Conservation (phyloP, 768 basidiomycete genomes). For the Lentinula sp. region DNA sequence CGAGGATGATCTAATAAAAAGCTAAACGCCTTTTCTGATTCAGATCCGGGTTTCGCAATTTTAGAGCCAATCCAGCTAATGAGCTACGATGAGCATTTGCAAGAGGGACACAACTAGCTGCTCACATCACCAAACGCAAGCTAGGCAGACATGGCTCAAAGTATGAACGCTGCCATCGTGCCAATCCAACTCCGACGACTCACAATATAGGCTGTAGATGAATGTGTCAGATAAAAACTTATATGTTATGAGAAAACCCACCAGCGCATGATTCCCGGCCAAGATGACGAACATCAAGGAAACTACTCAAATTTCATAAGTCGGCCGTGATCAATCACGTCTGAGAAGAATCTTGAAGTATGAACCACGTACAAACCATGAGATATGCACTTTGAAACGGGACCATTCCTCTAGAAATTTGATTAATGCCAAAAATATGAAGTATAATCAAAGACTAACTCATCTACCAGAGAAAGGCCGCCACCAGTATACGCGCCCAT, state of each 20-base stretch:
- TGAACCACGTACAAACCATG: constrained; percentile 43
- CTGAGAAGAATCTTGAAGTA: not conserved
- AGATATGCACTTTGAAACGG: constrained; percentile 64
- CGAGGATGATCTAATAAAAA: constrained; percentile 79
- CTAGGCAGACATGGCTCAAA: constrained; percentile 20
- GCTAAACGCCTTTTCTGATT: constrained; percentile 46
- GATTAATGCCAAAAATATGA: not conserved
- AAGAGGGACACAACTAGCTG: not conserved
- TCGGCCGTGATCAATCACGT: not conserved
- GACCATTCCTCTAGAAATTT: constrained; percentile 47
- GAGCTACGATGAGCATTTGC: not conserved
- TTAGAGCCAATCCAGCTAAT: constrained; percentile 59
- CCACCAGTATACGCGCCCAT: constrained; percentile 57
- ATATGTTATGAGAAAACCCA: constrained; percentile 25
- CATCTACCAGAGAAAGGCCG: constrained; percentile 64
- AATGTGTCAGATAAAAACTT: not conserved
- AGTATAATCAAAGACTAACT: constrained; percentile 22
- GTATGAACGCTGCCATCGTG: not conserved
- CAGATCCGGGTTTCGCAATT: constrained; percentile 34
- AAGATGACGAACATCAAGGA: constrained; percentile 57
- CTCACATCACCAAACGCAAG: constrained; percentile 58
- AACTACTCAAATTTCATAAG: constrained; percentile 23
- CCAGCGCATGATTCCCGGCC: constrained; percentile 74
- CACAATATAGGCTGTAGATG: constrained; percentile 51
- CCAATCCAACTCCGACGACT: constrained; percentile 15